phyloP scores from a whole-genome alignment of 2,329 filamentous ascomycete species.

The Fusarium begoniae region DNA sequence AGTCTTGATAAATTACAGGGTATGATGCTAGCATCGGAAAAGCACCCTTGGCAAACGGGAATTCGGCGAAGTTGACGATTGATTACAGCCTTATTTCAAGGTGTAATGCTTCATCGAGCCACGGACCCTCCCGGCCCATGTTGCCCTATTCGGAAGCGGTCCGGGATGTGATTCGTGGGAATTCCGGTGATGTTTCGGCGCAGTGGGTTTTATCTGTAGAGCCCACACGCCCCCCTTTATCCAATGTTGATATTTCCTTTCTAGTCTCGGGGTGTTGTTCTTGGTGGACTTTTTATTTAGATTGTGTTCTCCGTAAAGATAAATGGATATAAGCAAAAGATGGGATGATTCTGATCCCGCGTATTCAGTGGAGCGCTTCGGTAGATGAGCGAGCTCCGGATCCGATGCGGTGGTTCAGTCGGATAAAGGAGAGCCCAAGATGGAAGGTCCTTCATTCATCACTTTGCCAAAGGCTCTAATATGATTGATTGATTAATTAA shows the following conservation, averaged over 20 bases:
- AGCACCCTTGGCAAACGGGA: constrained; percentile 29
- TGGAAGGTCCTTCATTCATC: not conserved
- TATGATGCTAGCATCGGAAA: not conserved
- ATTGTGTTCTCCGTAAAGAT: not conserved
- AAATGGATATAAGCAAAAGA: not conserved
- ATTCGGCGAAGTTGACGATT: constrained; percentile 20
- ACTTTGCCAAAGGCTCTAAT: not conserved
- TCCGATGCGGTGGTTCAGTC: constrained; percentile 15
- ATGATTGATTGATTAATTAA: not conserved
- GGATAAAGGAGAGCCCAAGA: not conserved
- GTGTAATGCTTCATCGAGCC: not conserved
- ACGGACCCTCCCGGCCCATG: constrained; percentile 15
- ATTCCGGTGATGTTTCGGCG: constrained; percentile 1
- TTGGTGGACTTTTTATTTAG: not conserved
- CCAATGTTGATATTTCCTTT: not conserved
- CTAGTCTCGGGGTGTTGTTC: not conserved
- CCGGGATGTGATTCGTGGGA: constrained; percentile 33
- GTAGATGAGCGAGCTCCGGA: not conserved
- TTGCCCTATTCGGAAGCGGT: constrained; percentile 29
- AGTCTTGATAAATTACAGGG: not conserved
- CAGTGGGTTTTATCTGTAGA: constrained; percentile 16
- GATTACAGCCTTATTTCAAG: constrained; percentile 19
- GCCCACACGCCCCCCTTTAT: constrained; percentile 5
- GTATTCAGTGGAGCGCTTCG: not conserved
- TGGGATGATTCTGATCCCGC: constrained; percentile 1